These are phyloP conservation scores for Xylaria acuta DNA, from an alignment of 495 filamentous ascomycete species.

Conservation along the genomic window DNA sequence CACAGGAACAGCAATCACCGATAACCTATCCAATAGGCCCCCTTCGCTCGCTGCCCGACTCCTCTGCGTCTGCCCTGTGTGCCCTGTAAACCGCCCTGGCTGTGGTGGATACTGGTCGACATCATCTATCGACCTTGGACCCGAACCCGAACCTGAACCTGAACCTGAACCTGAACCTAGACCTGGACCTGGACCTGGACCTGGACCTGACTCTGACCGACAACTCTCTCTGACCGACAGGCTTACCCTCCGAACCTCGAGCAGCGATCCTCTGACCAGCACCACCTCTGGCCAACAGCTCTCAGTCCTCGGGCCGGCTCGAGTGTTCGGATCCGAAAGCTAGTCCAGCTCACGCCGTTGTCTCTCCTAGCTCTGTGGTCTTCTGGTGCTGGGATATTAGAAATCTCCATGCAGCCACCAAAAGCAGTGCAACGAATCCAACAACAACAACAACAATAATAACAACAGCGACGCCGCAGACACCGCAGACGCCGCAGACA, in stretches of 20 bases:
- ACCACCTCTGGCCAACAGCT: neutral
- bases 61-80: too few relatives aligned
- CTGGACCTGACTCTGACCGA: neutral
- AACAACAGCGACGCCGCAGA: neutral
- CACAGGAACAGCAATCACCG: too few relatives aligned
- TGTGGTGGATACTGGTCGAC: neutral
- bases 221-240: neutral
- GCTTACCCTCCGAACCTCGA: constrained; percentile 1
- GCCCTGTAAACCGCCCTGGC: neutral
- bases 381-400: constrained; percentile 8
- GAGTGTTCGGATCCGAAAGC: constrained; percentile 6
- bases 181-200: neutral
- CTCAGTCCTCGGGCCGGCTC: constrained; percentile 5
- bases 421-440: neutral
- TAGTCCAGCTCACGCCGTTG: neutral
- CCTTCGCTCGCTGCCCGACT: constrained; percentile 14
- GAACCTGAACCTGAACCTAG: too few relatives aligned
- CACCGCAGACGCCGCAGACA: neutral
- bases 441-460: neutral
- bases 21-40: neutral
- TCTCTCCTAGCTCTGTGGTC: too few relatives aligned
- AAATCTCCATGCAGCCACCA: constrained; percentile 8
- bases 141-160: neutral
- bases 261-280: neutral
- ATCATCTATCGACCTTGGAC: neutral